A percentile compares a stretch with the other conserved stretches of the same genome.
Evolutionary conservation across 371 early-diverging fungal species (phyloP).

Genomic region (Sporodiniella umbellata): DNA sequence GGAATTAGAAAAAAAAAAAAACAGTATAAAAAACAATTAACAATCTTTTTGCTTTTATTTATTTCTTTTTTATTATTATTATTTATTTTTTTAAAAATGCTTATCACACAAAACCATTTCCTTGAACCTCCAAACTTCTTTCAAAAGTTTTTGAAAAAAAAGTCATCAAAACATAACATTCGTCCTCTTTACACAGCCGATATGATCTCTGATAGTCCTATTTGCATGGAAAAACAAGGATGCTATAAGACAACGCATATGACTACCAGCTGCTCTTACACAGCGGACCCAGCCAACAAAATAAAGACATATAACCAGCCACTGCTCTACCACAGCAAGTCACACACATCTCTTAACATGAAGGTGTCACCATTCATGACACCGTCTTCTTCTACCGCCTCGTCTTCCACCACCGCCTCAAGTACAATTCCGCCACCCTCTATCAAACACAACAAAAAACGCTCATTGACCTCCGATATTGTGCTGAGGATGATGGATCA

Average conservation of each 20-base stretch:
- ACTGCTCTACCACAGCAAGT: not conserved
- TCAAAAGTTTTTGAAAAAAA: slow-evolving; percentile 19
- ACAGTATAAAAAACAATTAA: not conserved
- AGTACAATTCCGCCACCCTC: not conserved
- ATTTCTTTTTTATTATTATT: not conserved
- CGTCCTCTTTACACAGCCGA: slow-evolving; percentile 17
- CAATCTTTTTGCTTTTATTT: not conserved
- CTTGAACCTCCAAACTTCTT: slow-evolving; percentile 21
- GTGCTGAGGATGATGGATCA: slow-evolving; percentile 23
- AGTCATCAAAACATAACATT: slow-evolving; percentile 11
- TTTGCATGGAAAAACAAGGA: slow-evolving; percentile 5
- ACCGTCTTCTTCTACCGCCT: slow-evolving; percentile 4
- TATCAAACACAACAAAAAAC: slow-evolving; percentile 4
- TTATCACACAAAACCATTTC: not conserved
- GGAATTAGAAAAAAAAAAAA: not conserved
- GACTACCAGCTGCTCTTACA: slow-evolving; percentile 1
- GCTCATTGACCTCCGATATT: slow-evolving; percentile 16
- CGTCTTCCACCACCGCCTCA: slow-evolving; percentile 7
- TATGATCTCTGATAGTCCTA: slow-evolving; percentile 2
- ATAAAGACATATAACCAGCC: slow-evolving; percentile 21
- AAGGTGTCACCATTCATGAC: slow-evolving; percentile 2
- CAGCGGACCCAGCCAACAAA: not conserved
- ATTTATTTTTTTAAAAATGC: not conserved
- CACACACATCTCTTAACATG: not conserved
- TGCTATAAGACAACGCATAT: slow-evolving; percentile 2